Evolutionary conservation across 2,329 filamentous ascomycete species (phyloP), one percentile per base, ranked within the genome.

Genomic region (Cyphellophora attinorum): DNA sequence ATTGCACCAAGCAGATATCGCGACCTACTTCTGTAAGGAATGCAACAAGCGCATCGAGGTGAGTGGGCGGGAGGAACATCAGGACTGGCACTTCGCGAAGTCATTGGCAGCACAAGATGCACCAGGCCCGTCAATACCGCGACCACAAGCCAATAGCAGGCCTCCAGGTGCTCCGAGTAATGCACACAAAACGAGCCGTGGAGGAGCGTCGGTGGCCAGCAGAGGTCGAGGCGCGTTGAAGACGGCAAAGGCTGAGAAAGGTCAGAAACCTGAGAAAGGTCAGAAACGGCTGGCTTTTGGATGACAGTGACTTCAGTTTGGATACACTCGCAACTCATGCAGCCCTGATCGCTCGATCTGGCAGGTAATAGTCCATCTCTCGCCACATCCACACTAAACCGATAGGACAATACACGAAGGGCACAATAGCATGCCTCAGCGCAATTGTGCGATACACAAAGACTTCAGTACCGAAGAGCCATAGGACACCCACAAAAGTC

Each of bases 51-150:
- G 56, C n/a, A 64, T 91, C 19, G 64, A 68, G 10, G 63, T 67
- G 25, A 53, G 64, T 16, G 73, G 79, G 37, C 70, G 72, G 47
- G 72, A 78, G 45, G 88, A 83, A 59, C 91, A 98, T 56, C 68
- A 80, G 35, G 91, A 98, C 57, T 96, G 88, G 80, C 91, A 98
- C 60, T 81, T 94, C 60, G 91, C 91, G 29, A 85, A 83, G 60
- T 82, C 89, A 48, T 68, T 98, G 18, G 79, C 88, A 45, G 71
- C 77, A 38, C 68, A 80, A 46, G 71, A 81, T 61, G 68, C 69
- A 25, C 50, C 53, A 34, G 46, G 50, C 25, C 46, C 50, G 5
- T 46, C 41, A 16, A 43, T 31, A 29, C 40, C 41, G 19, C 21
- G n/a, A 8, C 8, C 8, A n/a, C 21, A 25, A n/a, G 34, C 34